A percentile compares a stretch with the other conserved stretches of the same genome.
These are phyloP conservation scores for Osmanthus fragrans DNA, from an alignment of 257 asterid genomes.

Conservation along the genomic window DNA sequence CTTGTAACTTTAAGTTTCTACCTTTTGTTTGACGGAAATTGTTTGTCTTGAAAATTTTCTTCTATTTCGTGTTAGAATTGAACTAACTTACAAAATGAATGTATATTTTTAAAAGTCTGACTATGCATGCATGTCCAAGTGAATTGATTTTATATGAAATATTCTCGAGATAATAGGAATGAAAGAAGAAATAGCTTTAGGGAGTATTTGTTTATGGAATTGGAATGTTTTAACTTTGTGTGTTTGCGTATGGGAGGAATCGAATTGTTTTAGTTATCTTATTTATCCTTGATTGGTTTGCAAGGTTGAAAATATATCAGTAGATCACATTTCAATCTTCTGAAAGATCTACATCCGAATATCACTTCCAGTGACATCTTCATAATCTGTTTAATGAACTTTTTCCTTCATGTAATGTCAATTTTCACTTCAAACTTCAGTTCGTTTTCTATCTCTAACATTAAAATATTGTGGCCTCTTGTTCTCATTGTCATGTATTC, in stretches of 20 bases:
- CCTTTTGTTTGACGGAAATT: background rate
- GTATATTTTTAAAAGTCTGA: no score
- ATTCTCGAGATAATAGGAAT: background rate
- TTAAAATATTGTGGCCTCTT: background rate
- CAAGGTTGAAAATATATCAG: background rate
- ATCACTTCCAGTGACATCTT: background rate
- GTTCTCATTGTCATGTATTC: background rate
- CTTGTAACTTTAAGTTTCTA: background rate
- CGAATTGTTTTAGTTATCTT: no score
- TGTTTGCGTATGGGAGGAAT: no score
- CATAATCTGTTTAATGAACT: background rate
- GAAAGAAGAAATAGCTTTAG: background rate
- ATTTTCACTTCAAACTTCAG: background rate
- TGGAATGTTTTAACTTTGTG: background rate
- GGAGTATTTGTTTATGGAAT: background rate
- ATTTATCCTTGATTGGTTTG: background rate
- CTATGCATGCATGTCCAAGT: background rate
- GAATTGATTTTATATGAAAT: constrained; percentile 2
- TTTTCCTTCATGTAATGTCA: background rate
- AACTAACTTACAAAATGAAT: background rate
- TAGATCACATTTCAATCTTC: background rate
- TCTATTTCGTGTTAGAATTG: background rate
- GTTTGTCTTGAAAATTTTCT: background rate
- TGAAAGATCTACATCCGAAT: background rate
- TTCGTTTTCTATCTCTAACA: background rate